Conservation (phyloP, 352 stramenopile genomes). For the Halophytophthora polymorphica region DNA sequence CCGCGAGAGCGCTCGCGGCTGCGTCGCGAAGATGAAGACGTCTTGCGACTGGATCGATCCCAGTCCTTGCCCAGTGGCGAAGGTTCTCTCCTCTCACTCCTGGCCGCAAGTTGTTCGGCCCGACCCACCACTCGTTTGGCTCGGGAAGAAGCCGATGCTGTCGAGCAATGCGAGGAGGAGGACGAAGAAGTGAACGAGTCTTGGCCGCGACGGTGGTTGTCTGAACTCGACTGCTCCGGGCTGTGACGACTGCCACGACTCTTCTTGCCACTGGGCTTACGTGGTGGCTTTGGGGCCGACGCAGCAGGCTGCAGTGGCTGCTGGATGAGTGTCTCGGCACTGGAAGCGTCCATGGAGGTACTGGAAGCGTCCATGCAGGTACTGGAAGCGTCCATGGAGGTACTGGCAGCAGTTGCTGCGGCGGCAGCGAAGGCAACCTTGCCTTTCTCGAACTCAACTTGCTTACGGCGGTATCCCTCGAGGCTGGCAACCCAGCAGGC, state of each 20-base stretch:
- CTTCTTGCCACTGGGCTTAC: conserved; percentile 21
- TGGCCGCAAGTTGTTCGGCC: conserved; percentile 6
- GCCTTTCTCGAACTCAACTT: conserved; percentile 67
- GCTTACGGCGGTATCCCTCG: conserved; percentile 74
- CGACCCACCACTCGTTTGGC: conserved; percentile 12
- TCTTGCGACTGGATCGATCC: conserved; percentile 5
- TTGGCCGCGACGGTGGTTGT: conserved; percentile 6
- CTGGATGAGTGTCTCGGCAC: conserved; percentile 2
- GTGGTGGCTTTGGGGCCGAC: conserved; percentile 2
- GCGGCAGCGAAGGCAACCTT: conserved; percentile 34
- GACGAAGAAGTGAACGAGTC: conserved; percentile 18
- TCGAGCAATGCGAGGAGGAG: conserved; percentile 25
- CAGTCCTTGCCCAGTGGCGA: conserved; percentile 19
- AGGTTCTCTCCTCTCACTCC: conserved; percentile 21
- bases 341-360: no score
- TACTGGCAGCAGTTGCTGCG: conserved; percentile 8
- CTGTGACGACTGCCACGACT: conserved; percentile 13
- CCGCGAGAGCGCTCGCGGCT: conserved; percentile 3
- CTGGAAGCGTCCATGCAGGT: no score
- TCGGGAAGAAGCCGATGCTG: conserved; percentile 14
- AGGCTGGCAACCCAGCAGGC: conserved; percentile 79
- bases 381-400: conserved; percentile 5
- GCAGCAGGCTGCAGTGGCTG: conserved; percentile 1
- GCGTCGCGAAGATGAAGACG: no score
- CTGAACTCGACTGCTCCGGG: conserved; percentile 2